Conservation (phyloP, 2,329 filamentous ascomycete species). For the Cordyceps cicadae region DNA sequence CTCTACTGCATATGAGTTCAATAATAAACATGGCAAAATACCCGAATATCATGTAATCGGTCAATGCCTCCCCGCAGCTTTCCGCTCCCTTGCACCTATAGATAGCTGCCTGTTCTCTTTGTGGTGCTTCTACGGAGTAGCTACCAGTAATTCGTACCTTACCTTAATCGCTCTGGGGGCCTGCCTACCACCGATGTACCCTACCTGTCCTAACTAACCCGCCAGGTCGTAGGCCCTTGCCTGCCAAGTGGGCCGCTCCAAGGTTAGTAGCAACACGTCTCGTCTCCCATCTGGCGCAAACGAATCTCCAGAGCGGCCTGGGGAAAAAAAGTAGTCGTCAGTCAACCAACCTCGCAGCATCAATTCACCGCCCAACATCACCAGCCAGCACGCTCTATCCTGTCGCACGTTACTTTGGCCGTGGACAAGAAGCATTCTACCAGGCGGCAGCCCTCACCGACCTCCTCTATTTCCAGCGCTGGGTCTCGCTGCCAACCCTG, state of each 20-base stretch:
- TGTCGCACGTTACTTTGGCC: slow-evolving; percentile 1
- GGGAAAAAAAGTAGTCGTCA: slow-evolving; percentile 8
- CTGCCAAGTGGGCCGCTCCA: slow-evolving; percentile 9
- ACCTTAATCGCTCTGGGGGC: background rate
- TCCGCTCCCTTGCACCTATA: background rate
- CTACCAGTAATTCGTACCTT: no score
- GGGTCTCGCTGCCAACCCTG: background rate
- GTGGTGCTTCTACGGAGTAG: no score
- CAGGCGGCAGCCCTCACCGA: background rate
- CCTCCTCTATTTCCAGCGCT: background rate
- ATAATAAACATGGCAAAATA: background rate
- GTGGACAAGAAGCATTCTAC: background rate
- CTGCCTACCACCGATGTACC: no score
- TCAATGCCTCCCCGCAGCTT: background rate
- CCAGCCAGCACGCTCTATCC: background rate
- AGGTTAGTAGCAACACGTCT: slow-evolving; percentile 11
- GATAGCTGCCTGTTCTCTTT: background rate
- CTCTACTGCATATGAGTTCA: background rate
- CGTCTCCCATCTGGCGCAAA: slow-evolving; percentile 12
- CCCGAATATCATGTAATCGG: background rate
- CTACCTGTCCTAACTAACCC: no score
- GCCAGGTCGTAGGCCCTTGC: slow-evolving; percentile 1
- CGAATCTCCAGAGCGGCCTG: slow-evolving; percentile 9
- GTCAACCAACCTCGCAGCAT: slow-evolving; percentile 1
- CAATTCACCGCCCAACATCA: slow-evolving; percentile 6